phyloP scores from a whole-genome alignment of 1,284 basidiomycete genomes.

The Flammula alnicola region DNA sequence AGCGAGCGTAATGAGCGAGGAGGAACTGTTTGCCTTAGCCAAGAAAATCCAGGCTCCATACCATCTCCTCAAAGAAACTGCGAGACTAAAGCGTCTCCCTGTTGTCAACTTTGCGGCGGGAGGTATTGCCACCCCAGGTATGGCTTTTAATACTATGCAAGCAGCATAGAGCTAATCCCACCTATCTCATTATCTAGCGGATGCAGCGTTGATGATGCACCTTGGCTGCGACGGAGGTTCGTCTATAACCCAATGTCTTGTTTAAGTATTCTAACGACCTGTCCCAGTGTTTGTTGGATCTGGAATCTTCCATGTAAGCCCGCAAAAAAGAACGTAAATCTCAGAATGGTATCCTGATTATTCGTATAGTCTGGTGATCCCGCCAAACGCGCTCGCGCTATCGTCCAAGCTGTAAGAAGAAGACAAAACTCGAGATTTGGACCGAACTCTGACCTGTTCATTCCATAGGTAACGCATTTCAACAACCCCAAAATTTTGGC shows the following conservation, averaged over 20 bases:
- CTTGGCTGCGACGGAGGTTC: slow-evolving; percentile 96
- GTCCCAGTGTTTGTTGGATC: slow-evolving; percentile 88
- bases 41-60: slow-evolving; percentile 97
- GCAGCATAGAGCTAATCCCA: not conserved
- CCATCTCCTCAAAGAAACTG: slow-evolving; percentile 96
- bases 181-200: slow-evolving; percentile 54
- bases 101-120: slow-evolving; percentile 97
- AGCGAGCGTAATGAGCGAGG: slow-evolving; percentile 88
- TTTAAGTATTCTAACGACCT: slow-evolving; percentile 17
- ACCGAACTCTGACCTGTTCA: slow-evolving; percentile 5
- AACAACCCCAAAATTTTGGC: slow-evolving; percentile 89
- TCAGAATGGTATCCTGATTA: not conserved
- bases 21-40: slow-evolving; percentile 94
- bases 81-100: slow-evolving; percentile 90
- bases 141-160: slow-evolving; percentile 19
- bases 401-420: slow-evolving; percentile 86
- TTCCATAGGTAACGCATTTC: slow-evolving; percentile 84
- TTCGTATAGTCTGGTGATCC: slow-evolving; percentile 83
- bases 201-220: slow-evolving; percentile 99
- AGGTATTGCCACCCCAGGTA: slow-evolving; percentile 94
- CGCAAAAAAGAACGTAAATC: not conserved
- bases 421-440: slow-evolving; percentile 9
- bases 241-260: slow-evolving; percentile 14
- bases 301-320: slow-evolving; percentile 88
- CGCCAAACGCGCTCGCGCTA: slow-evolving; percentile 93